Evolutionary conservation across 495 filamentous ascomycete genomes (phyloP).

Genomic region (Penicillium subrubescens): DNA sequence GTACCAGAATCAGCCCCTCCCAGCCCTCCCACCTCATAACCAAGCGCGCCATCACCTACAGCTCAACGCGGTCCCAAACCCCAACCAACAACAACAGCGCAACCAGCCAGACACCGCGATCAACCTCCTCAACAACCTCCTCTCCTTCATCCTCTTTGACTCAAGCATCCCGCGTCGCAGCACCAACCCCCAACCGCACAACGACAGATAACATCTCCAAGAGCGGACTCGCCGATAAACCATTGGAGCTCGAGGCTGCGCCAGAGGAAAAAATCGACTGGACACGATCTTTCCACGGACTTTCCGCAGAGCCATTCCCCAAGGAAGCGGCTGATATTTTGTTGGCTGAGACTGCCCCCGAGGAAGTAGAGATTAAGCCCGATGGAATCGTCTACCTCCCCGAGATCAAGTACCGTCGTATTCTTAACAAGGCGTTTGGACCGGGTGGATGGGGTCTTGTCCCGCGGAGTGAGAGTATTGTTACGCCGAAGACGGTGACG

Average conservation of each 20-base stretch:
- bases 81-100: conserved; percentile 19
- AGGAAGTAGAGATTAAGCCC: conserved; percentile 93
- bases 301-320: conserved; percentile 73
- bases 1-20: conserved; percentile 3
- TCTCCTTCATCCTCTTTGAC: background rate
- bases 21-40: conserved; percentile 22
- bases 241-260: conserved; percentile 46
- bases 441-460: conserved; percentile 95
- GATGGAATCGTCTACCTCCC: conserved; percentile 96
- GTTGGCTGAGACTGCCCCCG: conserved; percentile 62
- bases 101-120: conserved; percentile 16
- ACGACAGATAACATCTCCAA: conserved; percentile 54
- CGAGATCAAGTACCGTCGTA: conserved; percentile 97
- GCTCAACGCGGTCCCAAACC: conserved; percentile 22
- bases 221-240: conserved; percentile 54
- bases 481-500: conserved; percentile 85
- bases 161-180: conserved; percentile 26
- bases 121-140: conserved; percentile 16
- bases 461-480: conserved; percentile 85
- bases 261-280: conserved; percentile 73
- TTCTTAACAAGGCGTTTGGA: conserved; percentile 88
- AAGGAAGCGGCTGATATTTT: conserved; percentile 74
- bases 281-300: conserved; percentile 89
- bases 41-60: conserved; percentile 23
- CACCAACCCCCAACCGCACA: conserved; percentile 34